phyloP scores from a whole-genome alignment of 2,329 filamentous ascomycete genomes.

The Parasarocladium wereldwijsianum region DNA sequence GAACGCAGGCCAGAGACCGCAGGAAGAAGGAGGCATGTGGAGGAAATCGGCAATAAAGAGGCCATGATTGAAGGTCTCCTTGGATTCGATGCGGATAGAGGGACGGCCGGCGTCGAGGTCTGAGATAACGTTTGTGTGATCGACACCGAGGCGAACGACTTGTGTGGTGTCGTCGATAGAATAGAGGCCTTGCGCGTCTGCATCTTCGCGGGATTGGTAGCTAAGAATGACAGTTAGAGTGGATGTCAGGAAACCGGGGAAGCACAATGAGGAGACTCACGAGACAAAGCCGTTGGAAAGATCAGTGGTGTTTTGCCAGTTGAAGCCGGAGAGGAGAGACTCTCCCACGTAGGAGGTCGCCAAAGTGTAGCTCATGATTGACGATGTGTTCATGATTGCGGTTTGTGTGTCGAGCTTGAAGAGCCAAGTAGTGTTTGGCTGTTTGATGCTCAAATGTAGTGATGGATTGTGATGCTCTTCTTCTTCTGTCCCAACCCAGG shows the following conservation, averaged over 20 bases:
- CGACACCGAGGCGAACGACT: constrained; percentile 30
- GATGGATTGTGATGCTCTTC: neutral
- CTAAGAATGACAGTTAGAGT: constrained; percentile 13
- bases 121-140: constrained; percentile 18
- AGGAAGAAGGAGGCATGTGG: constrained; percentile 58
- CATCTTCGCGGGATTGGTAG: constrained; percentile 27
- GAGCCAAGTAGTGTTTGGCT: too few relatives aligned
- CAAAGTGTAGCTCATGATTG: constrained; percentile 25
- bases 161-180: constrained; percentile 24
- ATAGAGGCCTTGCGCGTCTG: constrained; percentile 23
- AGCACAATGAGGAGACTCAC: constrained; percentile 28
- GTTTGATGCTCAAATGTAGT: too few relatives aligned
- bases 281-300: constrained; percentile 53
- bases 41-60: constrained; percentile 58
- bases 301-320: constrained; percentile 37
- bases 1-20: constrained; percentile 61
- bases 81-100: constrained; percentile 54
- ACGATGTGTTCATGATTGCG: neutral
- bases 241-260: neutral
- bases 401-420: too few relatives aligned
- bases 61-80: constrained; percentile 46
- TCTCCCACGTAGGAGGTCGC: constrained; percentile 26
- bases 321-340: constrained; percentile 31
- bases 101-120: constrained; percentile 25
- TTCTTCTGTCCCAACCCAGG: too few relatives aligned